Evolutionary conservation across 768 basidiomycete species (phyloP).

Genomic region (Pleurotus cornucopiae): DNA sequence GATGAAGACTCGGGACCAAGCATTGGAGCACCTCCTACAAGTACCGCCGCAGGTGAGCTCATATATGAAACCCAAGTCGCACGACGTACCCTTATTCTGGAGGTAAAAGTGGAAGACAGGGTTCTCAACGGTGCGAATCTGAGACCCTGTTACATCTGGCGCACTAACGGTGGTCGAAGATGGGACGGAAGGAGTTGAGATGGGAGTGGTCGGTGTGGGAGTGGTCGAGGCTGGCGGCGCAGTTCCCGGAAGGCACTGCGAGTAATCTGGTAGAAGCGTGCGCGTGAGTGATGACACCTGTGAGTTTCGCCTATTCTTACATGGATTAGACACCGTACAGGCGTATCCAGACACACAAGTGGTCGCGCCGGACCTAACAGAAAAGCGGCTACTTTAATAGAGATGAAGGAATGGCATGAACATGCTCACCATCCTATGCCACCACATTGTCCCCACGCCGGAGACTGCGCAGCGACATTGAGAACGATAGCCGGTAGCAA

Average conservation of each 20-base stretch:
- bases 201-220: slow-evolving; percentile 19
- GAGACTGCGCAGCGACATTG: slow-evolving; percentile 27
- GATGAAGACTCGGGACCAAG: slow-evolving; percentile 50
- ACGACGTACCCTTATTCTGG: slow-evolving; percentile 37
- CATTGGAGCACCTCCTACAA: slow-evolving; percentile 39
- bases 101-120: slow-evolving; percentile 58
- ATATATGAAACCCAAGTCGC: not conserved
- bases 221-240: slow-evolving; percentile 19
- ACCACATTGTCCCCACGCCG: slow-evolving; percentile 41
- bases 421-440: slow-evolving; percentile 32
- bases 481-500: not conserved
- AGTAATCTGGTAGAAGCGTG: slow-evolving; percentile 36
- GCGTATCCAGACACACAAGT: slow-evolving; percentile 39
- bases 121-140: slow-evolving; percentile 47
- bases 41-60: not conserved
- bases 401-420: not conserved
- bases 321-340: slow-evolving; percentile 36
- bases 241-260: slow-evolving; percentile 45
- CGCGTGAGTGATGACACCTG: not conserved
- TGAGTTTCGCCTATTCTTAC: slow-evolving; percentile 17
- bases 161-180: slow-evolving; percentile 27
- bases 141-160: slow-evolving; percentile 36
- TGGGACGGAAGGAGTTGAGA: slow-evolving; percentile 13
- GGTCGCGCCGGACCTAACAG: slow-evolving; percentile 34
- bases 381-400: not conserved